Percentiles rank a stretch among this genome's conserved stretches.
Evolutionary conservation across 2,329 filamentous ascomycete species (phyloP).

Genomic region (Trichoderma afroharzianum): DNA sequence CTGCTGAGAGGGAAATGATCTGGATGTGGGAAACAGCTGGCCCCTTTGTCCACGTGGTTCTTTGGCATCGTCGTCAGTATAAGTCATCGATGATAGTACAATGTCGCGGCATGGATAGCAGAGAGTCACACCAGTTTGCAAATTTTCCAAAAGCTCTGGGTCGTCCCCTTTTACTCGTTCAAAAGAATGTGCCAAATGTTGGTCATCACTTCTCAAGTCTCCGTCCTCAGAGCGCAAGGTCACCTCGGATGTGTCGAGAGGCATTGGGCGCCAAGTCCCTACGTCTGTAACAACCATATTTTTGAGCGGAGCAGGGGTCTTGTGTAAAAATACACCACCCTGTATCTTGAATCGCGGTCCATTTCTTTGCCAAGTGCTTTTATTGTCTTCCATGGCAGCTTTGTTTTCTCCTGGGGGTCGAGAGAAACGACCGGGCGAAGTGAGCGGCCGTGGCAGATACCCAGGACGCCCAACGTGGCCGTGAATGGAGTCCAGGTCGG

Average conservation of each 20-base stretch:
- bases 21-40: background rate
- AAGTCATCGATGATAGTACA: background rate
- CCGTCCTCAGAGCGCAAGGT: background rate
- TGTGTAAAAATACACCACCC: background rate
- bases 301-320: slow-evolving; percentile 1
- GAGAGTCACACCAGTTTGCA: background rate
- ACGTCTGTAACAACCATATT: slow-evolving; percentile 10
- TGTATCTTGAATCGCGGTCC: background rate
- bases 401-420: background rate
- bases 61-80: background rate
- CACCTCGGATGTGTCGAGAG: background rate
- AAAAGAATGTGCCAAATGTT: background rate
- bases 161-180: background rate
- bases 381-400: background rate
- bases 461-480: slow-evolving; percentile 3
- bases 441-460: slow-evolving; percentile 11
- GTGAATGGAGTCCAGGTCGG: background rate
- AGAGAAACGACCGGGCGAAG: background rate
- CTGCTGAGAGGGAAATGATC: background rate
- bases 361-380: background rate
- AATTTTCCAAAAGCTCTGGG: background rate
- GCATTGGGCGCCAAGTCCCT: background rate
- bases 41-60: background rate
- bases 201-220: background rate
- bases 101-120: background rate